These are phyloP conservation scores for Straminergon stramineum DNA, from an alignment of 225 moss, liverwort and hornwort genomes.

Conservation along the genomic window DNA sequence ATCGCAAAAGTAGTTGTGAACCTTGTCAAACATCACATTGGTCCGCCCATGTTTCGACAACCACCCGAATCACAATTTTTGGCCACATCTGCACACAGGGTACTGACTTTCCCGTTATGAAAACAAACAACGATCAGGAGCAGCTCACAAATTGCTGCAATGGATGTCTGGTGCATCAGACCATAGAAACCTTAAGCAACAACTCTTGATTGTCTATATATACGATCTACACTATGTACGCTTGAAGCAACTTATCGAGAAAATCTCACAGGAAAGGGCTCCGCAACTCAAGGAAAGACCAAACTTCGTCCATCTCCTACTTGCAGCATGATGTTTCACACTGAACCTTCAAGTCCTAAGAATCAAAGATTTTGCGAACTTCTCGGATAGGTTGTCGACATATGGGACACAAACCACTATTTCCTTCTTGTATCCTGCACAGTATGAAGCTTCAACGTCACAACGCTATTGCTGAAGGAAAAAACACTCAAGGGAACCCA, in stretches of 20 bases:
- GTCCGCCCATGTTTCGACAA: not conserved
- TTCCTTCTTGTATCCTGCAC: slow-evolving; percentile 47
- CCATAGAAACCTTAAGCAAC: not conserved
- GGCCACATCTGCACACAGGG: not conserved
- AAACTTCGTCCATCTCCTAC: not conserved
- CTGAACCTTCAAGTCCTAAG: slow-evolving; percentile 4
- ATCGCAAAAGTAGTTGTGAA: not conserved
- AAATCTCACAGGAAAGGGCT: not conserved
- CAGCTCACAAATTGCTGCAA: not conserved
- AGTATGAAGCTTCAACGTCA: slow-evolving; percentile 1
- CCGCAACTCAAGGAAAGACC: not conserved
- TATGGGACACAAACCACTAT: slow-evolving; percentile 30
- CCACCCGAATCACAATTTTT: not conserved
- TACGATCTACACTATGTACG: not conserved
- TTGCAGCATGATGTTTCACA: not conserved
- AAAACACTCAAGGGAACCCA: not conserved
- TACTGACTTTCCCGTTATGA: not conserved
- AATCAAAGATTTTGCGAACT: slow-evolving; percentile 42
- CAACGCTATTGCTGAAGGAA: not conserved
- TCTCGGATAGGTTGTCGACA: slow-evolving; percentile 42
- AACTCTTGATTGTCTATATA: not conserved
- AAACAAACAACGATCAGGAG: not conserved
- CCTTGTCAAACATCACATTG: not conserved
- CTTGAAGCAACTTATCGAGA: not conserved
- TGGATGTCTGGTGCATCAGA: not conserved